Evolutionary conservation across 176 grass and related monocot species (phyloP).

Genomic region (Alloteropsis semialata): DNA sequence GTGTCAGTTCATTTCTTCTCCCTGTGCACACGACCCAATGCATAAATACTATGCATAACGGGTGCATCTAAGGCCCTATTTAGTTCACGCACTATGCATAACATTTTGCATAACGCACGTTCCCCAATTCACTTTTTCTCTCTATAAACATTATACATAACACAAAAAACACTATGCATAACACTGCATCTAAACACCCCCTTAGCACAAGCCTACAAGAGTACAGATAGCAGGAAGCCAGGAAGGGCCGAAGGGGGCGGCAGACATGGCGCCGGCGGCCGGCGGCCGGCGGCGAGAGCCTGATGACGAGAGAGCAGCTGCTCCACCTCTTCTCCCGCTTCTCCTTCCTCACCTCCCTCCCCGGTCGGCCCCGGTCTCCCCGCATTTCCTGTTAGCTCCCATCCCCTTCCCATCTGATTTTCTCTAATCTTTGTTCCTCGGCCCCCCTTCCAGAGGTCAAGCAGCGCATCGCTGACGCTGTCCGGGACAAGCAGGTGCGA

Average conservation of each 20-base stretch:
- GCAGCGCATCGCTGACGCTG: constrained; percentile 60
- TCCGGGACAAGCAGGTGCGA: constrained; percentile 68
- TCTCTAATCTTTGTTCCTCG: neutral
- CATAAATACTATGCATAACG: no score
- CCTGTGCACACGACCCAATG: no score
- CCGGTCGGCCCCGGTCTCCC: constrained; percentile 23
- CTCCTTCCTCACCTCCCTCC: constrained; percentile 60
- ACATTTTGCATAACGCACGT: no score
- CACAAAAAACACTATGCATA: no score
- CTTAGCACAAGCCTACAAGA: neutral
- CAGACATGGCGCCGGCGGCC: neutral
- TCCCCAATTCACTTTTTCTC: no score
- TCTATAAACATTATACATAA: no score
- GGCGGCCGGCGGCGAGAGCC: constrained; percentile 27
- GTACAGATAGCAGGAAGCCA: neutral
- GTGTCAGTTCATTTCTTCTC: no score
- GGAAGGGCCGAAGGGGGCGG: neutral
- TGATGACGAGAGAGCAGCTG: constrained; percentile 62
- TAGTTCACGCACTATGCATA: no score
- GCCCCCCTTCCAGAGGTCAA: constrained; percentile 53
- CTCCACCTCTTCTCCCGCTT: constrained; percentile 75
- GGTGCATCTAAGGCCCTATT: no score
- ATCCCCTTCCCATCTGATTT: neutral
- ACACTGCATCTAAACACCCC: no score
- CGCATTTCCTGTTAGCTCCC: neutral